These are phyloP conservation scores for Thuidium tamariscinum DNA, from an alignment of 225 moss, liverwort and hornwort genomes.

Conservation along the genomic window DNA sequence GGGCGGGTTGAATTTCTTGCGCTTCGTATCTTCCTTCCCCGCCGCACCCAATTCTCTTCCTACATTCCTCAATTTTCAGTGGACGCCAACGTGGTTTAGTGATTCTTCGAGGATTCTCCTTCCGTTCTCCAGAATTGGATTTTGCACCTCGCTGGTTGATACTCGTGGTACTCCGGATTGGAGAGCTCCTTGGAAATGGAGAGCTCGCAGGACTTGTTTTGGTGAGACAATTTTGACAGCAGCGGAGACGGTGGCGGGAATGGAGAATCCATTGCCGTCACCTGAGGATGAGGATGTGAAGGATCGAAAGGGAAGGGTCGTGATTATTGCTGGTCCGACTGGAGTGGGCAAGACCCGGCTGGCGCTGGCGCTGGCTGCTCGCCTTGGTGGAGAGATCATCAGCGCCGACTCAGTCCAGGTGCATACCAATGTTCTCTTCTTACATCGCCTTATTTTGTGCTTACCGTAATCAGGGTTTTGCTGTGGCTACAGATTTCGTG, in stretches of 20 bases:
- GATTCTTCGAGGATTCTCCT: neutral
- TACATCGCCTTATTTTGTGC: neutral
- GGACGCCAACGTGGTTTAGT: neutral
- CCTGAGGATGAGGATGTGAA: neutral
- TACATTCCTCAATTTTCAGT: neutral
- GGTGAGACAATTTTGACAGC: neutral
- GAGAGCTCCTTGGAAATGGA: neutral
- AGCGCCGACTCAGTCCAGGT: slow-evolving; percentile 93
- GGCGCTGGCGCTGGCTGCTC: slow-evolving; percentile 67
- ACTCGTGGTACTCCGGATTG: neutral
- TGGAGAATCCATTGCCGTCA: neutral
- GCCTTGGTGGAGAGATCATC: slow-evolving; percentile 82
- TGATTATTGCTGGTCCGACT: slow-evolving; percentile 82
- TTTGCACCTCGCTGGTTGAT: neutral
- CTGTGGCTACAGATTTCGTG: neutral
- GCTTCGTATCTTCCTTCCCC: neutral
- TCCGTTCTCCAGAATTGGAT: neutral
- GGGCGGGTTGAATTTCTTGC: slow-evolving; percentile 16
- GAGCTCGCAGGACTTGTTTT: neutral
- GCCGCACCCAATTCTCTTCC: neutral
- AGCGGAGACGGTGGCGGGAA: neutral
- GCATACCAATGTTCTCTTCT: neutral
- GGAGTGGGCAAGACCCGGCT: slow-evolving; percentile 78
- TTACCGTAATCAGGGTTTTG: neutral
- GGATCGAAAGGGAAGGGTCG: slow-evolving; percentile 36